Conservation (phyloP, 805 yeast genomes). For the Saturnispora mendoncae region DNA sequence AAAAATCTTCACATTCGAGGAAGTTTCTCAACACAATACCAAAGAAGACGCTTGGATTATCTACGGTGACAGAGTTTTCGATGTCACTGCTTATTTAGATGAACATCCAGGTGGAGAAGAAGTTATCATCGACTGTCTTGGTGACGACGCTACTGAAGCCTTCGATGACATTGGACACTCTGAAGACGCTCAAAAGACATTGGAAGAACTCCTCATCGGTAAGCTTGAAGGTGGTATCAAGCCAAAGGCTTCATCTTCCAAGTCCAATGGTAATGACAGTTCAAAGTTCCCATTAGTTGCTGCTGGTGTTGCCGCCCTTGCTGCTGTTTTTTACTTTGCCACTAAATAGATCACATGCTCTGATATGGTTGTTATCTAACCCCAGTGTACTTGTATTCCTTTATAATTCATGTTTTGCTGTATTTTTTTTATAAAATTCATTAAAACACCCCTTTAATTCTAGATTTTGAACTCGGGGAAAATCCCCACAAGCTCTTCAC, state of each 20-base stretch:
- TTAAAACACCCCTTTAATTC: no score
- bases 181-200: constrained; percentile 81
- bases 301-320: constrained; percentile 32
- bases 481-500: no score
- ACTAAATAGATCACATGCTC: constrained; percentile 17
- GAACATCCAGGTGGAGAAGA: constrained; percentile 73
- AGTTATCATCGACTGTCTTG: constrained; percentile 74
- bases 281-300: constrained; percentile 27
- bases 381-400: background rate
- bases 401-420: background rate
- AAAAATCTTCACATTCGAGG: constrained; percentile 51
- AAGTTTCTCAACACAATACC: constrained; percentile 65
- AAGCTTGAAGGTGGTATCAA: constrained; percentile 55
- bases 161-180: constrained; percentile 93
- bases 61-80: constrained; percentile 71
- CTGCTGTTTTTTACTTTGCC: constrained; percentile 36
- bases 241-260: constrained; percentile 14
- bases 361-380: no score
- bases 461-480: no score
- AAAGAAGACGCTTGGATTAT: constrained; percentile 80
- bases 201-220: constrained; percentile 66
- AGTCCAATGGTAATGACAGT: constrained; percentile 17
- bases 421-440: background rate
- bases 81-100: constrained; percentile 59
- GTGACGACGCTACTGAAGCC: constrained; percentile 62